Evolutionary conservation across 306 rosid genomes (phyloP).

Genomic region (Canavalia ensiformis): DNA sequence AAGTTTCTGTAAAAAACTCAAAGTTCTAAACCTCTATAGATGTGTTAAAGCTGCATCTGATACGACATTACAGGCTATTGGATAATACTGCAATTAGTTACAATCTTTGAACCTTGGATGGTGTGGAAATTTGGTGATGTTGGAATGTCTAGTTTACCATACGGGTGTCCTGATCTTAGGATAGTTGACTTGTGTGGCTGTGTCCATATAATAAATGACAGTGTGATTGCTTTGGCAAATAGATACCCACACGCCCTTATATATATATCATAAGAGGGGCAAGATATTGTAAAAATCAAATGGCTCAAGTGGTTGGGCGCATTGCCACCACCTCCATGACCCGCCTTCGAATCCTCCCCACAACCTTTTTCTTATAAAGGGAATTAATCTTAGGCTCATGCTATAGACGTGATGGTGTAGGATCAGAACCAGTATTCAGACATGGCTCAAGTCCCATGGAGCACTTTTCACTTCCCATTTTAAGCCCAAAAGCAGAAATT

Average conservation of each 20-base stretch:
- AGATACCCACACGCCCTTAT: constrained; percentile 58
- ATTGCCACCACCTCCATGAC: no score
- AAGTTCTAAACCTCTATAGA: constrained; percentile 87
- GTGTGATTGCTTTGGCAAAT: constrained; percentile 93
- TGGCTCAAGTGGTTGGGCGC: no score
- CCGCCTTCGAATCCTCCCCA: no score
- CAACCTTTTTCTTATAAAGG: no score
- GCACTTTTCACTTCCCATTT: no score
- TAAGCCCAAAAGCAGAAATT: no score
- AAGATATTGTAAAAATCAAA: no score
- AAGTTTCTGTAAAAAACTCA: constrained; percentile 72
- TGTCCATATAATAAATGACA: constrained; percentile 85
- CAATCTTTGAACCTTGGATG: constrained; percentile 91
- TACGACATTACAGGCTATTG: constrained; percentile 89
- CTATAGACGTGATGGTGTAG: no score
- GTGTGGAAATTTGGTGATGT: constrained; percentile 84
- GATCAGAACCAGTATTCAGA: no score
- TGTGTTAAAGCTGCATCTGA: constrained; percentile 83
- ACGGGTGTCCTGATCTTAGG: constrained; percentile 93
- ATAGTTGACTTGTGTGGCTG: constrained; percentile 88
- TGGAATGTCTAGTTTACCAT: constrained; percentile 86
- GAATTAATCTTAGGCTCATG: no score
- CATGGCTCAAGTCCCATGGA: no score
- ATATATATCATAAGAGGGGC: no score
- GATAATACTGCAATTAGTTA: constrained; percentile 77